Percentiles rank a stretch among this genome's conserved stretches.
Conservation (phyloP, 176 grass and related monocot genomes). For the Alloteropsis semialata region DNA sequence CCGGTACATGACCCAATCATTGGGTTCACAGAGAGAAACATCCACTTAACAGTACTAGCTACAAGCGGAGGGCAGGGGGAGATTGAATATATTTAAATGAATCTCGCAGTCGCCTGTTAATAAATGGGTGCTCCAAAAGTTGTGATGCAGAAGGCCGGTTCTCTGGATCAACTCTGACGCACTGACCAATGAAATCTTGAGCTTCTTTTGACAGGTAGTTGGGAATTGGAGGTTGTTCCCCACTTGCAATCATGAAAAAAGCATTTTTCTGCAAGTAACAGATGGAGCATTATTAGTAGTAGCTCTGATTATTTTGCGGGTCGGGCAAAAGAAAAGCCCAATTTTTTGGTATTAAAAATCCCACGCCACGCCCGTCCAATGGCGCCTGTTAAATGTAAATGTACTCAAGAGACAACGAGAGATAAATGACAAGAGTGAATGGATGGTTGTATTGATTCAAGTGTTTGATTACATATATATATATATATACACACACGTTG, state of each 20-base stretch:
- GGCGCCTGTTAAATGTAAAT: too few relatives aligned
- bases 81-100: conserved; percentile 58
- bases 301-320: too few relatives aligned
- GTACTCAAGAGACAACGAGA: too few relatives aligned
- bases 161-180: conserved; percentile 78
- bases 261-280: conserved; percentile 61
- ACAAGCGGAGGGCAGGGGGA: conserved; percentile 5
- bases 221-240: conserved; percentile 78
- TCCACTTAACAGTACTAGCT: conserved; percentile 14
- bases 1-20: neutral
- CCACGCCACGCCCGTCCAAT: too few relatives aligned
- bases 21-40: conserved; percentile 8
- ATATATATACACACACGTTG: too few relatives aligned
- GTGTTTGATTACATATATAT: too few relatives aligned
- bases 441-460: too few relatives aligned
- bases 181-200: conserved; percentile 80
- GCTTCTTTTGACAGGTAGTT: conserved; percentile 65
- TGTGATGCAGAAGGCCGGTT: conserved; percentile 64
- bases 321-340: too few relatives aligned
- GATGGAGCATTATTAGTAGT: too few relatives aligned
- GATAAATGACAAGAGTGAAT: too few relatives aligned
- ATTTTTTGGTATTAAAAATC: too few relatives aligned
- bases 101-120: conserved; percentile 58
- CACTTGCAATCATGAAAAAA: conserved; percentile 86
- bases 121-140: conserved; percentile 87